Evolutionary conservation across 169 alveolate genomes (phyloP), one percentile per base, ranked within the genome.

Genomic region (Eimeria maxima): DNA sequence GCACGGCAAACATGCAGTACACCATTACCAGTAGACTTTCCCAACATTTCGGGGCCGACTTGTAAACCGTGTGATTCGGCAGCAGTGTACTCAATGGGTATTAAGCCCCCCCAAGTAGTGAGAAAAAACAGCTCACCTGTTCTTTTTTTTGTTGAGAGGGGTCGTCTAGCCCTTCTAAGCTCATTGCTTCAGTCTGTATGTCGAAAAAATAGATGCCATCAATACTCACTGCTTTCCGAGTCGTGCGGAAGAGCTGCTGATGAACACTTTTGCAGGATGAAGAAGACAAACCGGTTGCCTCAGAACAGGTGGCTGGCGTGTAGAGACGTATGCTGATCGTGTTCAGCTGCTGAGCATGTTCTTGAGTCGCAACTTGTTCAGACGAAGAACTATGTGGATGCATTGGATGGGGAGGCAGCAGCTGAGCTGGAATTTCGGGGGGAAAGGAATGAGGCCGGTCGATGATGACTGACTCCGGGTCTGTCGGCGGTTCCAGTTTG

Each of bases 391-490:
- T 14, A 50, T 47, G 22, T 7, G 91, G 27, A n/a, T 83, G 60
- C 38, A 55, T 13, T 7, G 91, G 91, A 67, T 83, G 91, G 29
- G 73, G 91, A 4, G 91, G 91, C 71, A 83, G 45, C 42, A 83
- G 91, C 91, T n/a, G 73, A 7, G 73, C 11, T 42, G 91, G 74
- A 53, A 53, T 67, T 24, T 38, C 91, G 14, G 27, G 24, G 53
- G 74, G 29, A 42, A 83, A 83, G 73, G 91, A 83, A n/a, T 47
- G 67, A 47, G 91, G 91, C 73, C 74, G 24, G n/a, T 42, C 33
- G 33, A 83, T 83, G 50, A 83, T 55, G 47, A 83, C 91, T 6
- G 91, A 83, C 44, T 20, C 91, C 50, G 91, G 91, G 91, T 83
- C 91, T 47, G 91, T 50, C 11, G 91, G 91, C 6, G 91, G 50